Conservation (phyloP, 2,329 filamentous ascomycete genomes). For the Elsinoe australis region DNA sequence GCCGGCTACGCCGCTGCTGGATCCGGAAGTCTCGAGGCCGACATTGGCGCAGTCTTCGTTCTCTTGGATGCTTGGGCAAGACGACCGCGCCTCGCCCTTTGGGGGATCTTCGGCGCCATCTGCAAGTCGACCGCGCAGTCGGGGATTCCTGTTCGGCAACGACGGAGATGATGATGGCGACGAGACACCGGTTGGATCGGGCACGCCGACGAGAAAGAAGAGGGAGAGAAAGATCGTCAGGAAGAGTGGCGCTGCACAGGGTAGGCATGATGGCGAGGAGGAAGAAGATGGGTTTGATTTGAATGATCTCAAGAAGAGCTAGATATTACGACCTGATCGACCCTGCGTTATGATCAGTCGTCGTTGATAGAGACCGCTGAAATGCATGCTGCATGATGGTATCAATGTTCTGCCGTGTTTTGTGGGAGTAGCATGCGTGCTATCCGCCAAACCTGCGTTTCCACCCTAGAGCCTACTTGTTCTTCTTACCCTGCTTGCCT, state of each 20-base stretch:
- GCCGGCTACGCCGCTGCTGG: slow-evolving; percentile 4
- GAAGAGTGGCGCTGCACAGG: slow-evolving; percentile 2
- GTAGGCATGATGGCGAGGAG: slow-evolving; percentile 6
- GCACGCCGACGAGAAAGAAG: slow-evolving; percentile 4
- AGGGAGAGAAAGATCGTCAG: slow-evolving; percentile 12
- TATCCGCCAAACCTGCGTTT: too few relatives aligned
- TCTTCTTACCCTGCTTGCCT: slow-evolving; percentile 10
- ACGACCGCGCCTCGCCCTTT: slow-evolving; percentile 17
- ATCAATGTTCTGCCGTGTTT: too few relatives aligned
- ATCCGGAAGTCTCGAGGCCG: slow-evolving; percentile 33
- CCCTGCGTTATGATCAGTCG: neutral
- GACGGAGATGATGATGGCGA: slow-evolving; percentile 14
- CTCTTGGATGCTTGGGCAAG: slow-evolving; percentile 62
- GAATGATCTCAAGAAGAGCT: slow-evolving; percentile 17
- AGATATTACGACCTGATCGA: neutral
- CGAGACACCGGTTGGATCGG: neutral
- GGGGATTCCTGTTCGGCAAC: slow-evolving; percentile 24
- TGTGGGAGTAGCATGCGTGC: too few relatives aligned
- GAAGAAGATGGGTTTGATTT: slow-evolving; percentile 20
- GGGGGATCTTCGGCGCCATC: slow-evolving; percentile 18
- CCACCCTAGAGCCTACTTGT: too few relatives aligned
- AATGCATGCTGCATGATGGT: too few relatives aligned
- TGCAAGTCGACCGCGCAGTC: slow-evolving; percentile 20
- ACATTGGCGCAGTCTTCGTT: slow-evolving; percentile 67
- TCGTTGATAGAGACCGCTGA: neutral